Evolutionary conservation across 2,329 filamentous ascomycete species (phyloP).

Genomic region (Verticillium nubilum): DNA sequence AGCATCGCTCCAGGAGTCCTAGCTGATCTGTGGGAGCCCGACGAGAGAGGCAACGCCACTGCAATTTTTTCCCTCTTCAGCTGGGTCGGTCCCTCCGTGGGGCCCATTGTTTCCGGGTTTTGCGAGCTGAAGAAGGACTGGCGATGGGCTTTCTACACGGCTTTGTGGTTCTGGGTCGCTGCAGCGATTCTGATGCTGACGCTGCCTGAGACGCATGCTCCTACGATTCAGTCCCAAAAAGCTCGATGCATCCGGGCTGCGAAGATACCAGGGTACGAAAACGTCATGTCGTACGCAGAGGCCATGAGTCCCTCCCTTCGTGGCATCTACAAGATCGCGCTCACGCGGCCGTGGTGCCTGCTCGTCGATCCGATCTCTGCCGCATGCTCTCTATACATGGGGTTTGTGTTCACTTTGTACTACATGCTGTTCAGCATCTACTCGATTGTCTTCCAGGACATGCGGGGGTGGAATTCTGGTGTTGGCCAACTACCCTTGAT

Average conservation of each 20-base stretch:
- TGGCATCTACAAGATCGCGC: constrained; percentile 43
- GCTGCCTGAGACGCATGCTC: constrained; percentile 52
- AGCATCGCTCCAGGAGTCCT: constrained; percentile 46
- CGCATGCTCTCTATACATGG: constrained; percentile 45
- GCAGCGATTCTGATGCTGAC: constrained; percentile 44
- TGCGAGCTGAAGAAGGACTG: constrained; percentile 48
- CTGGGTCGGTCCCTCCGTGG: constrained; percentile 47
- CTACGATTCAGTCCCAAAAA: constrained; percentile 45
- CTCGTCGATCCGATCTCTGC: constrained; percentile 49
- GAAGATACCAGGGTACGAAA: constrained; percentile 45
- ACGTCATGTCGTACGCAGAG: constrained; percentile 44
- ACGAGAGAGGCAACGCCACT: constrained; percentile 48
- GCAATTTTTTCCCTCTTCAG: constrained; percentile 47
- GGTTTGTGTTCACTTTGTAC: constrained; percentile 44
- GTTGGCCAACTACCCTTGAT: constrained; percentile 46
- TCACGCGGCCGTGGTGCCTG: constrained; percentile 48
- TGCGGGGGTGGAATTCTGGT: constrained; percentile 47
- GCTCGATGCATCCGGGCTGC: constrained; percentile 43
- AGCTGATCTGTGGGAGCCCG: constrained; percentile 46
- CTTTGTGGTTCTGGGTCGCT: constrained; percentile 35
- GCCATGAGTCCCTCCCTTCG: constrained; percentile 31
- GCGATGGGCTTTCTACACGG: constrained; percentile 47
- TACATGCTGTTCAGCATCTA: constrained; percentile 58
- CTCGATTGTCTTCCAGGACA: constrained; percentile 47
- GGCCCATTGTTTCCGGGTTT: constrained; percentile 52